Evolutionary conservation across 2,329 filamentous ascomycete genomes (phyloP).

Genomic region (Acrocalymma vagum): DNA sequence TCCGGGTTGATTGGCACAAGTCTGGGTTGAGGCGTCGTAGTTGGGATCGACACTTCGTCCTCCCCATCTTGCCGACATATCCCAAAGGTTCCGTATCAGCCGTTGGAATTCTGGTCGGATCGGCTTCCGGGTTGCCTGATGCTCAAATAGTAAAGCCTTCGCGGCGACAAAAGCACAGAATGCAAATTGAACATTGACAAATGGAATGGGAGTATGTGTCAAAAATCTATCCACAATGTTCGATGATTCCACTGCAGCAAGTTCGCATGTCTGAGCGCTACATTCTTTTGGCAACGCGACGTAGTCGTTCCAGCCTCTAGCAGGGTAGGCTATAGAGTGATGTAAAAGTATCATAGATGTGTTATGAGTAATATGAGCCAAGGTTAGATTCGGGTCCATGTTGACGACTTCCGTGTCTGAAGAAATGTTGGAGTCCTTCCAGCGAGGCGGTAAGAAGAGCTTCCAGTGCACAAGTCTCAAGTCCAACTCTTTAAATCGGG

Average conservation of each 20-base stretch:
- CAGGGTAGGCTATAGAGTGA: slow-evolving; percentile 40
- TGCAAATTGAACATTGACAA: slow-evolving; percentile 44
- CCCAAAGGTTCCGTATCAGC: slow-evolving; percentile 32
- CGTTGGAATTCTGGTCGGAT: slow-evolving; percentile 34
- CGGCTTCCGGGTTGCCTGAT: slow-evolving; percentile 24
- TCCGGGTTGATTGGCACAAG: slow-evolving; percentile 32
- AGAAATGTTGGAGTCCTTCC: slow-evolving; percentile 45
- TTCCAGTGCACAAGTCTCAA: slow-evolving; percentile 45
- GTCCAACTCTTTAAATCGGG: slow-evolving; percentile 44
- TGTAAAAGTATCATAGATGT: slow-evolving; percentile 46
- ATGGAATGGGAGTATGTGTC: slow-evolving; percentile 34
- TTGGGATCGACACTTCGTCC: neutral
- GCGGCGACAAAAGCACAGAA: slow-evolving; percentile 44
- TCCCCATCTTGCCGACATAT: slow-evolving; percentile 39
- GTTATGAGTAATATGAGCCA: slow-evolving; percentile 45
- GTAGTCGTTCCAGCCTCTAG: slow-evolving; percentile 39
- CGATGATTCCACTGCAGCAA: slow-evolving; percentile 40
- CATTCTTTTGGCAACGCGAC: slow-evolving; percentile 42
- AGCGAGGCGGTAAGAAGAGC: slow-evolving; percentile 40
- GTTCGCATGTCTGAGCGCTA: slow-evolving; percentile 42
- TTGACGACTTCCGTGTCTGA: slow-evolving; percentile 33
- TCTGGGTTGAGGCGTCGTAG: neutral
- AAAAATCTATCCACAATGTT: slow-evolving; percentile 45
- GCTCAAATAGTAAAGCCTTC: slow-evolving; percentile 39
- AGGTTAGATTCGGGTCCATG: slow-evolving; percentile 45